These are phyloP conservation scores for Diacronema lutheri DNA, from an alignment of 78 protist genomes.

Conservation along the genomic window DNA sequence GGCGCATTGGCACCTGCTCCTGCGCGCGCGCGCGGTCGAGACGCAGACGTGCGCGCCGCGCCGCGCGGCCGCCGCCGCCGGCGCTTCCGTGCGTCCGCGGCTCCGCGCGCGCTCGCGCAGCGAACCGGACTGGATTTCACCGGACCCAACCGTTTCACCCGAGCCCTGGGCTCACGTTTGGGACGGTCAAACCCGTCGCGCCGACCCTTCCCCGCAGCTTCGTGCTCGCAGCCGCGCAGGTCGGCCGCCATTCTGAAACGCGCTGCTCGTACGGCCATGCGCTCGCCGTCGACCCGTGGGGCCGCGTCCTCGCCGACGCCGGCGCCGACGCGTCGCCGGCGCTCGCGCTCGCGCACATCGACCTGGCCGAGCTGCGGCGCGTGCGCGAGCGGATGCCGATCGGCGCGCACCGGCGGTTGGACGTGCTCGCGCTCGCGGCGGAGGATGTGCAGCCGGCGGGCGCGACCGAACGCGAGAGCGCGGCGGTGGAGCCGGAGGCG, in stretches of 20 bases:
- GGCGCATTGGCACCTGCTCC: slow-evolving; percentile 67
- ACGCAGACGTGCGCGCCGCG: slow-evolving; percentile 30
- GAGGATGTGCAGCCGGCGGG: no score
- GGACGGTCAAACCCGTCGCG: no score
- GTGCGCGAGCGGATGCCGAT: slow-evolving; percentile 5
- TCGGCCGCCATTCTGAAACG: slow-evolving; percentile 50
- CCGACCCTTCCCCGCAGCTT: no score
- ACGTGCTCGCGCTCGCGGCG: not conserved
- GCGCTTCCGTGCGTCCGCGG: not conserved
- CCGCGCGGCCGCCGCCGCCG: not conserved
- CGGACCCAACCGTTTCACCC: no score
- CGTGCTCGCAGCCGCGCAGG: slow-evolving; percentile 35
- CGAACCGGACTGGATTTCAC: not conserved
- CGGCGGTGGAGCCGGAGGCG: no score
- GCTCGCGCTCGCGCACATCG: not conserved
- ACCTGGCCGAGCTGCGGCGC: not conserved
- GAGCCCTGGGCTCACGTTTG: no score
- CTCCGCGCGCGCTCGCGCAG: not conserved
- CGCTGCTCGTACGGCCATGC: slow-evolving; percentile 57
- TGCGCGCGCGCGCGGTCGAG: slow-evolving; percentile 72
- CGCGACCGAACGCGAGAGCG: no score
- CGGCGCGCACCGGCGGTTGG: not conserved
- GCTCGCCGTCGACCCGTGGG: slow-evolving; percentile 26
- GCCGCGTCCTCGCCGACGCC: not conserved
- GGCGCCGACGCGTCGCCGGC: not conserved